phyloP scores from a whole-genome alignment of 805 yeast species.

The Metschnikowia henanensis region DNA sequence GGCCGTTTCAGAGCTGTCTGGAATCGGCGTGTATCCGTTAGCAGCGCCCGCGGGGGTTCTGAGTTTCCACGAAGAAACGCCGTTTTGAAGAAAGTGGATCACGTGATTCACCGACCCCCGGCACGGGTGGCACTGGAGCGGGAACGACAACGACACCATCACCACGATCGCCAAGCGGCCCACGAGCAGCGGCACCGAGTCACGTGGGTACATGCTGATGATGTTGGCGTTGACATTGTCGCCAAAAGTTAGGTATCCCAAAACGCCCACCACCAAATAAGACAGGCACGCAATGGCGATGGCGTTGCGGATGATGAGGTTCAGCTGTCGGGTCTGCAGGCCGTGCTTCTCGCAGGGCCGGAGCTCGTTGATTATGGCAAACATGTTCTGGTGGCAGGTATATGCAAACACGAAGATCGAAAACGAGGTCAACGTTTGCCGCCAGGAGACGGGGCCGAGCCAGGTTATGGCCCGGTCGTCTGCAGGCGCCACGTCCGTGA shows the following conservation, averaged over 20 bases:
- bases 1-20: no score
- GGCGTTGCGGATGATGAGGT: conserved; percentile 55
- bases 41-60: neutral
- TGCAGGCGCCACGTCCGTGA: conserved; percentile 52
- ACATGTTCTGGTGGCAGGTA: conserved; percentile 96
- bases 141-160: conserved; percentile 81
- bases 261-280: conserved; percentile 71
- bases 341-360: no score
- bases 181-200: conserved; percentile 57
- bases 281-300: conserved; percentile 59
- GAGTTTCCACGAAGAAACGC: neutral
- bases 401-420: conserved; percentile 94
- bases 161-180: conserved; percentile 82
- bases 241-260: conserved; percentile 86
- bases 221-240: conserved; percentile 67
- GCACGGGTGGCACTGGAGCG: conserved; percentile 89
- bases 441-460: conserved; percentile 41
- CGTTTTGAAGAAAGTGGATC: conserved; percentile 13
- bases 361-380: conserved; percentile 83
- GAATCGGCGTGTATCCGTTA: neutral
- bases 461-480: conserved; percentile 29
- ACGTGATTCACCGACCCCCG: conserved; percentile 80
- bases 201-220: conserved; percentile 74
- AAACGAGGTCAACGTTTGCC: conserved; percentile 60
- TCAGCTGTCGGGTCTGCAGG: no score